Evolutionary conservation across 352 stramenopile species (phyloP).

Genomic region (Aphanomyces astaci): DNA sequence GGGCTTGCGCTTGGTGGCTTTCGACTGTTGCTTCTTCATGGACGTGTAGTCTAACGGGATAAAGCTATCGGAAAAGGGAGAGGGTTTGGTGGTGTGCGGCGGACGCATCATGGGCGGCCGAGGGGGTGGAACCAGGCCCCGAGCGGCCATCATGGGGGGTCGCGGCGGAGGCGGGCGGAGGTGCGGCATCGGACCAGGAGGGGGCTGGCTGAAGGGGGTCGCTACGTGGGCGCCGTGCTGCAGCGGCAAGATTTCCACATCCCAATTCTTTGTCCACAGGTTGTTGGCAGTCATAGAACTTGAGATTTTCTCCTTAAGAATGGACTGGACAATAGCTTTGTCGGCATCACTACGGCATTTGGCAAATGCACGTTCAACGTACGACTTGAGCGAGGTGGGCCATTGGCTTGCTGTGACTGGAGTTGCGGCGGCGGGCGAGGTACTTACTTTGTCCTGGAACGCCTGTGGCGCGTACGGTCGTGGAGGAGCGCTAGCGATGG

Average conservation of each 20-base stretch:
- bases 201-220: not conserved
- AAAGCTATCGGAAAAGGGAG: slow-evolving; percentile 26
- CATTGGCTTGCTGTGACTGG: slow-evolving; percentile 44
- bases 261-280: slow-evolving; percentile 82
- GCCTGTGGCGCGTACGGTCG: slow-evolving; percentile 16
- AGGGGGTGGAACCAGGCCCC: not conserved
- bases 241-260: slow-evolving; percentile 56
- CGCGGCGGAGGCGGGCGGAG: slow-evolving; percentile 6
- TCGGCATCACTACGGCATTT: slow-evolving; percentile 66
- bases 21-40: slow-evolving; percentile 31
- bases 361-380: slow-evolving; percentile 79
- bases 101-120: not conserved
- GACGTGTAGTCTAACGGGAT: slow-evolving; percentile 37
- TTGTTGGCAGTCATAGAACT: slow-evolving; percentile 77
- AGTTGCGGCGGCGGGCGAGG: slow-evolving; percentile 11
- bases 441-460: slow-evolving; percentile 19
- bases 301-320: slow-evolving; percentile 75
- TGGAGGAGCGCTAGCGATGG: slow-evolving; percentile 34
- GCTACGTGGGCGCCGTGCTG: not conserved
- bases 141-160: not conserved
- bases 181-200: not conserved
- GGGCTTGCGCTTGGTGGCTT: slow-evolving; percentile 68
- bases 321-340: slow-evolving; percentile 67
- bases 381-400: slow-evolving; percentile 74
- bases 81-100: not conserved